These are phyloP conservation scores for Acmispon strigosus DNA, from an alignment of 306 rosid species.

Conservation along the genomic window DNA sequence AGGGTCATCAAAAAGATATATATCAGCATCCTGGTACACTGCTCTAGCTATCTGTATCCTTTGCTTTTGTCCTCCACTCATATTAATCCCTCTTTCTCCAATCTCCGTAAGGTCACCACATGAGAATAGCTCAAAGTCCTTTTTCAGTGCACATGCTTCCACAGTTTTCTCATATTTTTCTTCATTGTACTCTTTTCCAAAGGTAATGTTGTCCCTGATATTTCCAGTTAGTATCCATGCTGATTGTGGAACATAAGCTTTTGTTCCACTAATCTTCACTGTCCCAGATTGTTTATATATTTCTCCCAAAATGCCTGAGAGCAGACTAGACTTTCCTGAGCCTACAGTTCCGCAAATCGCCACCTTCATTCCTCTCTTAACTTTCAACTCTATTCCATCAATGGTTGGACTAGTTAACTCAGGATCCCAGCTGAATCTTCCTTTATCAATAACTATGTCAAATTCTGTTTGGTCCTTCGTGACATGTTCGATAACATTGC, in stretches of 20 bases:
- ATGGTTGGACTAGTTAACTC: slow-evolving; percentile 53
- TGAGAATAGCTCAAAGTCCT: slow-evolving; percentile 84
- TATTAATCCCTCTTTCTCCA: slow-evolving; percentile 94
- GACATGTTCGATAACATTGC: slow-evolving; percentile 52
- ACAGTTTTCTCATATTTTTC: slow-evolving; percentile 58
- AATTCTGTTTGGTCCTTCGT: slow-evolving; percentile 51
- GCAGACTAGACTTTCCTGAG: slow-evolving; percentile 84
- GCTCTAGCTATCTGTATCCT: slow-evolving; percentile 94
- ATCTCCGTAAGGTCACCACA: slow-evolving; percentile 83
- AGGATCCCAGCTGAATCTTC: slow-evolving; percentile 83
- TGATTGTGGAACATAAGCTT: slow-evolving; percentile 89
- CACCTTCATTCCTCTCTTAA: slow-evolving; percentile 91
- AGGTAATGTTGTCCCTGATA: slow-evolving; percentile 72
- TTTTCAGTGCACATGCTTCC: slow-evolving; percentile 79
- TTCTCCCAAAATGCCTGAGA: slow-evolving; percentile 72
- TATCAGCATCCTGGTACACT: slow-evolving; percentile 84
- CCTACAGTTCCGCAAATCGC: slow-evolving; percentile 96
- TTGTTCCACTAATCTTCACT: slow-evolving; percentile 79
- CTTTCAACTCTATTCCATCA: slow-evolving; percentile 54
- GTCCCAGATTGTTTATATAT: slow-evolving; percentile 65
- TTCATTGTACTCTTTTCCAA: slow-evolving; percentile 57
- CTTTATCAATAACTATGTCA: slow-evolving; percentile 54
- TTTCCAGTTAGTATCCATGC: slow-evolving; percentile 95
- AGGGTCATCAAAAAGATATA: slow-evolving; percentile 87
- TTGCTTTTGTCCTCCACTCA: slow-evolving; percentile 99